Evolutionary conservation across 106 monocot species (phyloP).

Genomic region (Allium sativum): DNA sequence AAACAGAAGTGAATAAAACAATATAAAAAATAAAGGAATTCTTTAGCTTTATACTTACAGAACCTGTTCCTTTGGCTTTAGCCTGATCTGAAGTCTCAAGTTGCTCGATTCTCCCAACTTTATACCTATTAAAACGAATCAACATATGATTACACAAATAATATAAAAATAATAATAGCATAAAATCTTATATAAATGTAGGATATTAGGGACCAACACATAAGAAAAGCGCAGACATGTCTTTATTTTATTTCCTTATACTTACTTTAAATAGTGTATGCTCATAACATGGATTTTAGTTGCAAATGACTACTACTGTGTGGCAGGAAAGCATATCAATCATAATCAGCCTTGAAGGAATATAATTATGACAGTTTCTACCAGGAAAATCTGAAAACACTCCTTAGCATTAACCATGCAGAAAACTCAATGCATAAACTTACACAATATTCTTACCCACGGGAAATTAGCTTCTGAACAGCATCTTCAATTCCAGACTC

Average conservation of each 20-base stretch:
- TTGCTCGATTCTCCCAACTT: constrained; percentile 96
- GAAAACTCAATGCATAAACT: background rate
- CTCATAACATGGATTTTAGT: background rate
- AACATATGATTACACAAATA: no score
- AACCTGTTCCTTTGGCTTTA: constrained; percentile 66
- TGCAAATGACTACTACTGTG: background rate
- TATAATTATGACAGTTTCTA: background rate
- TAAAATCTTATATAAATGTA: no score
- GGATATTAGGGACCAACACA: no score
- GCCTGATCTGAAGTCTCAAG: constrained; percentile 80
- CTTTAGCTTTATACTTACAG: constrained; percentile 37
- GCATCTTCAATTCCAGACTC: constrained; percentile 96
- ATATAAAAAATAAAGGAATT: no score
- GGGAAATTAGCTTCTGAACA: constrained; percentile 64
- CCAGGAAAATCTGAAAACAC: background rate
- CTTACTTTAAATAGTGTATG: no score
- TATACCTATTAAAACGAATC: constrained; percentile 54
- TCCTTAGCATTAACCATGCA: background rate
- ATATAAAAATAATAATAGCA: no score
- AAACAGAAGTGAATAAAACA: no score
- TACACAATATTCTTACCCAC: constrained; percentile 41
- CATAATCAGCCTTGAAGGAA: background rate
- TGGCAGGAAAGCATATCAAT: background rate
- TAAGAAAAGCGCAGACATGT: no score
- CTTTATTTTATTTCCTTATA: no score